These are phyloP conservation scores for Komagataella pastoris DNA, from an alignment of 805 yeast genomes.

Conservation along the genomic window DNA sequence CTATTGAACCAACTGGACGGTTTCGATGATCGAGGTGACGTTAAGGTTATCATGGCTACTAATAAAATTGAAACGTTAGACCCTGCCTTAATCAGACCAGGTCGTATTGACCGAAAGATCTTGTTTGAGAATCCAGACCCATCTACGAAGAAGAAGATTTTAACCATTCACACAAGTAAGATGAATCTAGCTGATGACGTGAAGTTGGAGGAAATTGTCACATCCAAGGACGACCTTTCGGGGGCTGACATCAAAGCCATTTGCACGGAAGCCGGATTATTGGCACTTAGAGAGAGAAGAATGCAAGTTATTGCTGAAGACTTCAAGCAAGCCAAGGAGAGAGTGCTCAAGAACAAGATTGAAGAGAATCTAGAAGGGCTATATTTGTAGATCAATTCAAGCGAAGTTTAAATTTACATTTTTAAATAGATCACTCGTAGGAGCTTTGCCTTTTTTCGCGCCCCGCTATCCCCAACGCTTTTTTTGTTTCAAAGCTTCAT, in stretches of 20 bases:
- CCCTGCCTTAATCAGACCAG: conserved; percentile 94
- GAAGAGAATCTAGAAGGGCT: conserved; percentile 94
- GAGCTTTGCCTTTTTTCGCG: neutral
- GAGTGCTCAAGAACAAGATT: conserved; percentile 90
- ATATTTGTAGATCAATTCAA: conserved; percentile 36
- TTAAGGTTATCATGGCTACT: conserved; percentile 96
- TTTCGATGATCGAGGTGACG: conserved; percentile 93
- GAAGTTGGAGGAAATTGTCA: conserved; percentile 77
- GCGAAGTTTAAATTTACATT: neutral
- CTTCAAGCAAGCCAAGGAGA: conserved; percentile 85
- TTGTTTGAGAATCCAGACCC: conserved; percentile 94
- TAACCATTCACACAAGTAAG: conserved; percentile 83
- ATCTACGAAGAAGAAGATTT: conserved; percentile 83
- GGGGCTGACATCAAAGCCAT: conserved; percentile 98
- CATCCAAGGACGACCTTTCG: conserved; percentile 83
- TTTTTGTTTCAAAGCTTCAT: neutral
- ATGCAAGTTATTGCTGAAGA: conserved; percentile 95
- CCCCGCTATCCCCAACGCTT: neutral
- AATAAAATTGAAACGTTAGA: conserved; percentile 88
- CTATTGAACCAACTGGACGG: conserved; percentile 92
- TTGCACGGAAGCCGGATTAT: conserved; percentile 93
- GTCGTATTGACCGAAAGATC: conserved; percentile 92
- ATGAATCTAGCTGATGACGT: conserved; percentile 87
- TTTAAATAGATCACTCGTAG: neutral
- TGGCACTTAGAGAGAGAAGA: conserved; percentile 91